Percentiles rank a stretch among this genome's conserved stretches.
phyloP scores from a whole-genome alignment of 2,329 filamentous ascomycete species.

The Talaromyces sp. region DNA sequence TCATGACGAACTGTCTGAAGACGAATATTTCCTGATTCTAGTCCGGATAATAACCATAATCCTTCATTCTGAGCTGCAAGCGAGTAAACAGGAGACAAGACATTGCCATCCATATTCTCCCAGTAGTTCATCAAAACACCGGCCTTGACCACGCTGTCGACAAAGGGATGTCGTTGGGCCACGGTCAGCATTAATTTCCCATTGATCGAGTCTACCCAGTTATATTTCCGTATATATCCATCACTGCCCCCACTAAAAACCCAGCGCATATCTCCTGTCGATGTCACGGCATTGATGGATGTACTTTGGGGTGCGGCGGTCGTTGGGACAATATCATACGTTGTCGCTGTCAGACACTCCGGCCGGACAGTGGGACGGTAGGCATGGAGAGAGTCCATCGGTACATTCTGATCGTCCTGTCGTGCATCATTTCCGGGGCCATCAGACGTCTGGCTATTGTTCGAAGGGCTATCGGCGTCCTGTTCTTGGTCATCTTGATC shows the following conservation, averaged over 20 bases:
- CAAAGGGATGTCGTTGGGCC: conserved; percentile 92
- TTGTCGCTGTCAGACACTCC: conserved; percentile 72
- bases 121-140: conserved; percentile 94
- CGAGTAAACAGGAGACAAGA: conserved; percentile 87
- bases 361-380: conserved; percentile 65
- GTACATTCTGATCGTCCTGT: conserved; percentile 43
- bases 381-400: conserved; percentile 37
- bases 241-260: conserved; percentile 93
- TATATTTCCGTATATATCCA: conserved; percentile 95
- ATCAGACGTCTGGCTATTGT: conserved; percentile 40
- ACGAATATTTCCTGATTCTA: conserved; percentile 90
- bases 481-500: conserved; percentile 36
- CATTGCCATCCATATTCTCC: conserved; percentile 84
- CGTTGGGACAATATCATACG: conserved; percentile 94
- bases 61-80: conserved; percentile 86
- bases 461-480: conserved; percentile 40
- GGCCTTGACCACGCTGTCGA: conserved; percentile 94
- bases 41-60: conserved; percentile 84
- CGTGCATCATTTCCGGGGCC: conserved; percentile 34
- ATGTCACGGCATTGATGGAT: conserved; percentile 86
- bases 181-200: conserved; percentile 91
- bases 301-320: conserved; percentile 96
- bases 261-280: conserved; percentile 91
- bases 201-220: conserved; percentile 92
- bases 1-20: conserved; percentile 90